Conservation (phyloP, 176 grass and related monocot genomes). For the Hordeum marinum region DNA sequence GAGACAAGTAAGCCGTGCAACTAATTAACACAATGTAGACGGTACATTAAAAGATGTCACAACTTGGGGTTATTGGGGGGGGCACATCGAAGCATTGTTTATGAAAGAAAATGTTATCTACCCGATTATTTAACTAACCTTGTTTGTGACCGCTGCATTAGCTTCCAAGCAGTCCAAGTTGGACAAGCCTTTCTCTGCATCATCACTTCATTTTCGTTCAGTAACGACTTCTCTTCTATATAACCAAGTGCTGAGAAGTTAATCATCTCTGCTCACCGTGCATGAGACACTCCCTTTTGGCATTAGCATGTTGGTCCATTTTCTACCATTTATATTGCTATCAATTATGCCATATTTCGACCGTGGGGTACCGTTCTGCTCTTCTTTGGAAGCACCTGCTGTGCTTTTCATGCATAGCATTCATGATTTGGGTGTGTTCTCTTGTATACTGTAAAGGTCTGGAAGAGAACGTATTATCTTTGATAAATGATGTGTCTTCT, state of each 20-base stretch:
- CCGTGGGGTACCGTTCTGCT: background rate
- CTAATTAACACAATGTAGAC: slow-evolving; percentile 15
- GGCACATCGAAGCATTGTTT: slow-evolving; percentile 19
- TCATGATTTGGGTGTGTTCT: slow-evolving; percentile 18
- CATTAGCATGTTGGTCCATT: background rate
- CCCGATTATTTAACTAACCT: slow-evolving; percentile 16
- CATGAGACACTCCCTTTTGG: slow-evolving; percentile 6
- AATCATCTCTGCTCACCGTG: background rate
- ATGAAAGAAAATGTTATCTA: background rate
- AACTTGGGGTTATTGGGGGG: background rate
- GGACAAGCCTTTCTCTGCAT: slow-evolving; percentile 32
- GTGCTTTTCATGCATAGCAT: background rate
- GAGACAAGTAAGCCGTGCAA: slow-evolving; percentile 75
- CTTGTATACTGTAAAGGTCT: slow-evolving; percentile 15
- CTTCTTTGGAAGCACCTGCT: background rate
- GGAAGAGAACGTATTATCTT: slow-evolving; percentile 3
- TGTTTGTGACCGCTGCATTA: slow-evolving; percentile 29
- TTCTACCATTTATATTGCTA: background rate
- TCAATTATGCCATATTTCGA: background rate
- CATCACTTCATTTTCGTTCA: slow-evolving; percentile 17
- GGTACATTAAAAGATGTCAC: slow-evolving; percentile 20
- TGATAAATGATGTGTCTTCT: slow-evolving; percentile 24
- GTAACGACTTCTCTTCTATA: background rate
- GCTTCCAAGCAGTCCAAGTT: slow-evolving; percentile 36
- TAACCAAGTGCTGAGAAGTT: background rate